Percentiles rank a stretch among this genome's conserved stretches.
Conservation (phyloP, 345 rosid species). For the Moricandia moricandioides region DNA sequence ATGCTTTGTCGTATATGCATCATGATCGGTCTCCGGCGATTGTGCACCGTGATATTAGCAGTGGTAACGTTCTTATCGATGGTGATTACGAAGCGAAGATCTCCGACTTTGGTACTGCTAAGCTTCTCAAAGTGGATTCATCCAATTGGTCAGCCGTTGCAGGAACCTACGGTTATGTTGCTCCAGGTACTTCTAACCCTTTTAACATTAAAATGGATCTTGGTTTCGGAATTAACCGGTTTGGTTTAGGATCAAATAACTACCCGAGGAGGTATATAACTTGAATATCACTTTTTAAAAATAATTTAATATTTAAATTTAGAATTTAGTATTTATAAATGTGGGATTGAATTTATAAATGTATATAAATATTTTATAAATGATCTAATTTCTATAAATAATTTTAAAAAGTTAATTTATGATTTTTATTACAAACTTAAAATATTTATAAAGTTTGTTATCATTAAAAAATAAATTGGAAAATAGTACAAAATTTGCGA, state of each 20-base stretch:
- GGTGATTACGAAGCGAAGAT: conserved; percentile 43
- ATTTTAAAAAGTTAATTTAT: too few relatives aligned
- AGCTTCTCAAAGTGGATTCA: conserved; percentile 41
- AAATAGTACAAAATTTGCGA: too few relatives aligned
- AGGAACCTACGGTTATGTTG: conserved; percentile 52
- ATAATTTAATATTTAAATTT: too few relatives aligned
- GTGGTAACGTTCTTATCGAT: conserved; percentile 38
- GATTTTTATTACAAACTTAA: too few relatives aligned
- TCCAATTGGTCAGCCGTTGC: conserved; percentile 43
- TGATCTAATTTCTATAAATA: too few relatives aligned
- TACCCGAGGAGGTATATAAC: too few relatives aligned
- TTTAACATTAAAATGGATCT: neutral
- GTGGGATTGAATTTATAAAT: too few relatives aligned
- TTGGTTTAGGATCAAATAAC: neutral
- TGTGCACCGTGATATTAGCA: conserved; percentile 47
- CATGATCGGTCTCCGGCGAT: conserved; percentile 44
- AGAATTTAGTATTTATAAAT: too few relatives aligned
- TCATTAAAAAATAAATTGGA: too few relatives aligned
- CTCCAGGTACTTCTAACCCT: conserved; percentile 41
- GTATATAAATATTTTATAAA: too few relatives aligned
- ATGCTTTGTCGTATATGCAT: conserved; percentile 51
- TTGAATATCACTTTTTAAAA: too few relatives aligned
- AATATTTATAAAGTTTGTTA: too few relatives aligned
- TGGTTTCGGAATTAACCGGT: neutral
- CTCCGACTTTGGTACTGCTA: conserved; percentile 48